Percentiles rank a stretch among this genome's conserved stretches.
Evolutionary conservation across 2,329 filamentous ascomycete genomes (phyloP).

Genomic region (Diaporthe sp.): DNA sequence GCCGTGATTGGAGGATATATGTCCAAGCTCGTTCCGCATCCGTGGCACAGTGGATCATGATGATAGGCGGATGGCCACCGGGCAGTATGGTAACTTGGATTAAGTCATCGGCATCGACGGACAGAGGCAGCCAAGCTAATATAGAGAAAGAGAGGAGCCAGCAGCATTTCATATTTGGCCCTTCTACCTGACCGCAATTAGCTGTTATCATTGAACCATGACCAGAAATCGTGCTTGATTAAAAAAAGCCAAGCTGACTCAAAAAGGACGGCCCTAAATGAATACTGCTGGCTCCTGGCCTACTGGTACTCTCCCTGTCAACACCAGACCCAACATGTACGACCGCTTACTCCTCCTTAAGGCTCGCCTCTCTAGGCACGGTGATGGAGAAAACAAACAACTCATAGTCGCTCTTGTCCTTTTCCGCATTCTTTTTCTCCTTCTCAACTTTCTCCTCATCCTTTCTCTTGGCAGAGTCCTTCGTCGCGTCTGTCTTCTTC

Average conservation of each 20-base stretch:
- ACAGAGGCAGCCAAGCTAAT: not conserved
- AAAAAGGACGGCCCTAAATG: not conserved
- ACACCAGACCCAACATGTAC: too few species aligned
- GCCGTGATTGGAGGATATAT: not conserved
- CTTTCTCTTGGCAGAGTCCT: not conserved
- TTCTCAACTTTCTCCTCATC: constrained; percentile 39
- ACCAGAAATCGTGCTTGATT: not conserved
- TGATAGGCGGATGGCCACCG: not conserved
- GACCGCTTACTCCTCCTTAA: constrained; percentile 41
- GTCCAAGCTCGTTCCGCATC: not conserved
- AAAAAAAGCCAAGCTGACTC: not conserved
- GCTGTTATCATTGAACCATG: not conserved
- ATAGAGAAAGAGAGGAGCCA: fast-evolving
- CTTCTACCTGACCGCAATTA: not conserved
- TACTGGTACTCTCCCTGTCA: not conserved
- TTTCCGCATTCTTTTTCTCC: constrained; percentile 33
- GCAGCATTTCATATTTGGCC: not conserved
- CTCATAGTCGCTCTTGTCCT: constrained; percentile 35
- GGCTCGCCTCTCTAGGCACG: constrained; percentile 38
- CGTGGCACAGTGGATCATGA: not conserved
- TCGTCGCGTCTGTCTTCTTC: constrained; percentile 44
- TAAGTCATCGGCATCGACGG: too few species aligned
- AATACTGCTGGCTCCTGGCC: not conserved
- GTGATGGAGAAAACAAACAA: constrained; percentile 49
- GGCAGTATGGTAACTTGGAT: not conserved